These are phyloP conservation scores for Ustilago loliicola DNA, from an alignment of 1,284 basidiomycete species.

Conservation along the genomic window DNA sequence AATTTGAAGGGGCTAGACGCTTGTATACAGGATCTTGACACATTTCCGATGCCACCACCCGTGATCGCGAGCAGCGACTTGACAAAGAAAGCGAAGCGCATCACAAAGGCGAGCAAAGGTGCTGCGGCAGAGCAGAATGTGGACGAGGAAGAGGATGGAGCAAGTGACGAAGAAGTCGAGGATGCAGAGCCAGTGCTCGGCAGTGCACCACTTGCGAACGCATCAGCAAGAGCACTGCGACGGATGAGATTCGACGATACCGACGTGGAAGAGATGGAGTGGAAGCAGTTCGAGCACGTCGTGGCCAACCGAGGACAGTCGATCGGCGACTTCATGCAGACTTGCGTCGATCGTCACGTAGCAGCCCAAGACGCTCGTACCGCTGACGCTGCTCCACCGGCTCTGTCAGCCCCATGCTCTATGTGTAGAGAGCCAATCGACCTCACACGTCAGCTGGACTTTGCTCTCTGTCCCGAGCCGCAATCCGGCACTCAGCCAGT, in stretches of 20 bases:
- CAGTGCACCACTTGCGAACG: not conserved
- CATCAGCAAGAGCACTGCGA: not conserved
- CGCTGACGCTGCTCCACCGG: not conserved
- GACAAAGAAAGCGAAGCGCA: conserved; percentile 38
- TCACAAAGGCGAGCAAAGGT: conserved; percentile 22
- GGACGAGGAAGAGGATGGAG: conserved; percentile 19
- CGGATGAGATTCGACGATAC: conserved; percentile 38
- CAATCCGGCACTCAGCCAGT: conserved; percentile 1
- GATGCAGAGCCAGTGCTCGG: not conserved
- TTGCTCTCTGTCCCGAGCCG: conserved; percentile 32
- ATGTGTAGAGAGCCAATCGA: conserved; percentile 30
- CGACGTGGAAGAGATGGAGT: conserved; percentile 41
- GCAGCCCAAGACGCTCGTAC: conserved; percentile 42
- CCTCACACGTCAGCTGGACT: conserved; percentile 37
- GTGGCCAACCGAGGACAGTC: conserved; percentile 6
- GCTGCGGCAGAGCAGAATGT: conserved; percentile 3
- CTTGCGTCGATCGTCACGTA: conserved; percentile 30
- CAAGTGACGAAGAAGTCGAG: conserved; percentile 8
- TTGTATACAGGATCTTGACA: conserved; percentile 38
- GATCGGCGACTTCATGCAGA: conserved; percentile 37
- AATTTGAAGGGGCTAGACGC: conserved; percentile 46
- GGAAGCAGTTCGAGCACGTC: conserved; percentile 24
- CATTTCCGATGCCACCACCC: conserved; percentile 21
- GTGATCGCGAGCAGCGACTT: conserved; percentile 19
- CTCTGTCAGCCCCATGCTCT: conserved; percentile 19